Conservation (phyloP, 768 basidiomycete species). For the Rhodotorula diobovata region DNA sequence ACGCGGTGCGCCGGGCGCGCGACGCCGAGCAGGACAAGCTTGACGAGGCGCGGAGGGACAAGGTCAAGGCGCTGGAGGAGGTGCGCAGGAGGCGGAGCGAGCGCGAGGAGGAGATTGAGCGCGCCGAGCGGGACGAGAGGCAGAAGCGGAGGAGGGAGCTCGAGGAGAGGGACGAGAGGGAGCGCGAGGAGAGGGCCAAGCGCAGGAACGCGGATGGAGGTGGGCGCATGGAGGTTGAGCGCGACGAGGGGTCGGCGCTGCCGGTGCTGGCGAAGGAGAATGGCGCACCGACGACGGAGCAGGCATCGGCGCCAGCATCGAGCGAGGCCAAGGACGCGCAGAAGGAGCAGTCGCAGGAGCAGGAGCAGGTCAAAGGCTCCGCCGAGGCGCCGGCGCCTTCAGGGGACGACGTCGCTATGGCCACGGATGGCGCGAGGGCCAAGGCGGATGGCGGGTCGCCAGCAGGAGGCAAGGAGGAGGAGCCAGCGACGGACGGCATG, state of each 20-base stretch:
- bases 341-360: too few species aligned
- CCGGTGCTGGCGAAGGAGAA: background rate
- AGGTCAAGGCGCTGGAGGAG: slow-evolving; percentile 8
- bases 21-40: slow-evolving; percentile 20
- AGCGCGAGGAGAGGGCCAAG: background rate
- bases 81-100: background rate
- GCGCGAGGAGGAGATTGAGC: background rate
- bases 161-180: background rate
- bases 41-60: background rate
- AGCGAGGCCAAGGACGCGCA: too few species aligned
- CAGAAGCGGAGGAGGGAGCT: background rate
- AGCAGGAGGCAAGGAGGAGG: background rate
- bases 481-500: background rate
- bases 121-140: background rate
- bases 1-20: slow-evolving; percentile 11
- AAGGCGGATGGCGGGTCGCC: background rate
- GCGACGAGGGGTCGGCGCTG: background rate
- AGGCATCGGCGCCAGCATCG: too few species aligned
- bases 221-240: background rate
- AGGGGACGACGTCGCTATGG: background rate
- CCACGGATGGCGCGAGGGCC: background rate
- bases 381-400: background rate
- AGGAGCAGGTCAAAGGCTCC: too few species aligned
- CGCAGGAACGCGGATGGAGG: background rate
- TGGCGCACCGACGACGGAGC: too few species aligned